phyloP scores from a whole-genome alignment of 1,139 yeast genomes.

The Wickerhamomyces sp. region DNA sequence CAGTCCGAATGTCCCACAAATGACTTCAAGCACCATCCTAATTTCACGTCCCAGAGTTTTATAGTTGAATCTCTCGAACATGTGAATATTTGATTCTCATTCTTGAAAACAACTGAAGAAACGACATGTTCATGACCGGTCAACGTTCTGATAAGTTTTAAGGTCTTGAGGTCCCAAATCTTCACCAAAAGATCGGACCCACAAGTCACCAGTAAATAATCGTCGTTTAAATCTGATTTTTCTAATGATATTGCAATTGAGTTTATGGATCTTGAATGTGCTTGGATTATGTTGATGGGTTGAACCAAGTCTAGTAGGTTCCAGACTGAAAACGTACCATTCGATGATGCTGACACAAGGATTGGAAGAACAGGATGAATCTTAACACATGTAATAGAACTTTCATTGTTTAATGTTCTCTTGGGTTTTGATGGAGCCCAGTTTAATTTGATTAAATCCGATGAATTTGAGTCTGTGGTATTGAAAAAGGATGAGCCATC shows the following conservation, averaged over 20 bases:
- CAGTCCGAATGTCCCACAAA: constrained; percentile 84
- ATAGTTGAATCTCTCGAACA: constrained; percentile 76
- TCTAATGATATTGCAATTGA: constrained; percentile 51
- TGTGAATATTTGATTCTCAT: constrained; percentile 48
- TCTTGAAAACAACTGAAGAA: constrained; percentile 54
- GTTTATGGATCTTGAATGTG: constrained; percentile 73
- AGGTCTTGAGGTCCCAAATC: constrained; percentile 54
- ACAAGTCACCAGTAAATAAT: constrained; percentile 49
- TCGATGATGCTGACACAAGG: constrained; percentile 64
- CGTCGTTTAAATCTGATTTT: constrained; percentile 22
- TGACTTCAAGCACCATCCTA: constrained; percentile 64
- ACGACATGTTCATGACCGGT: constrained; percentile 92
- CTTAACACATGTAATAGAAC: constrained; percentile 57
- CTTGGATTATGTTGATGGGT: constrained; percentile 64
- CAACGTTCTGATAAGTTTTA: constrained; percentile 57
- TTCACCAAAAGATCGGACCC: constrained; percentile 73
- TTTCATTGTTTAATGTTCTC: constrained; percentile 50
- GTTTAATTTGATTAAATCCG: constrained; percentile 34
- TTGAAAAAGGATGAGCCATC: constrained; percentile 12
- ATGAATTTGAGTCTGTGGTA: constrained; percentile 25
- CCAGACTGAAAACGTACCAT: constrained; percentile 76
- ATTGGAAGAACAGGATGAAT: constrained; percentile 73
- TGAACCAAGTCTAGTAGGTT: constrained; percentile 59
- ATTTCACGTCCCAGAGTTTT: constrained; percentile 69
- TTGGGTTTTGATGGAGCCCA: constrained; percentile 70